Percentiles rank a stretch among this genome's conserved stretches.
phyloP scores from a whole-genome alignment of 2,329 filamentous ascomycete genomes.

The Beauveria varroae region DNA sequence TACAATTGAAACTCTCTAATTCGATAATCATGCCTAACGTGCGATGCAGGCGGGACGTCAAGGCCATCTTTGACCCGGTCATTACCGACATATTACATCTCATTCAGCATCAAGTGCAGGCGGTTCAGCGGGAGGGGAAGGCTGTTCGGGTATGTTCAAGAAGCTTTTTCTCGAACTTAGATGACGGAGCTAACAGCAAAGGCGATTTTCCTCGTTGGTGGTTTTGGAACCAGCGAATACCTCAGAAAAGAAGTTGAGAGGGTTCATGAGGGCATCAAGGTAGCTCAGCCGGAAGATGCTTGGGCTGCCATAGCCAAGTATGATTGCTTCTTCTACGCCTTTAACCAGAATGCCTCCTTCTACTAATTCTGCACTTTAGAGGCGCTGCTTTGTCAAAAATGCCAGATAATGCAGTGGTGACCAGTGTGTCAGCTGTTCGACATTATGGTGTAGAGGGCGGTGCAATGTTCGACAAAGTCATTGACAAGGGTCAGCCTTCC shows the following conservation, averaged over 20 bases:
- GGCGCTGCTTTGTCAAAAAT: conserved; percentile 15
- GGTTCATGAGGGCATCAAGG: conserved; percentile 17
- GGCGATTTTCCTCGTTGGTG: conserved; percentile 30
- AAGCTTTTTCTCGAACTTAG: background rate
- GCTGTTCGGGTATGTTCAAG: background rate
- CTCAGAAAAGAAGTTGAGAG: conserved; percentile 22
- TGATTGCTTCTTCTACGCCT: background rate
- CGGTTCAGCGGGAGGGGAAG: background rate
- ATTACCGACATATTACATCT: conserved; percentile 16
- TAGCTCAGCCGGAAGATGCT: conserved; percentile 25
- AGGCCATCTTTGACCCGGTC: conserved; percentile 15
- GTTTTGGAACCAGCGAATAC: conserved; percentile 29
- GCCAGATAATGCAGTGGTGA: conserved; percentile 11
- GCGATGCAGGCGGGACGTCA: background rate
- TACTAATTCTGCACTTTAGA: background rate
- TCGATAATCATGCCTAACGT: background rate
- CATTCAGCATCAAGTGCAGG: conserved; percentile 16
- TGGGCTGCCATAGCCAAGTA: conserved; percentile 20
- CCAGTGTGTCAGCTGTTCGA: conserved; percentile 10
- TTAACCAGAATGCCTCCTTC: background rate
- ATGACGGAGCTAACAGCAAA: background rate
- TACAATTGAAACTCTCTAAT: background rate
- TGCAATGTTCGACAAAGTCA: background rate
- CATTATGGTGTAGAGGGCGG: conserved; percentile 7
- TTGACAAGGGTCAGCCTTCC: background rate